Percentiles rank a stretch among this genome's conserved stretches.
Evolutionary conservation across 2,329 filamentous ascomycete genomes (phyloP).

Genomic region (Aspergillus piperis): DNA sequence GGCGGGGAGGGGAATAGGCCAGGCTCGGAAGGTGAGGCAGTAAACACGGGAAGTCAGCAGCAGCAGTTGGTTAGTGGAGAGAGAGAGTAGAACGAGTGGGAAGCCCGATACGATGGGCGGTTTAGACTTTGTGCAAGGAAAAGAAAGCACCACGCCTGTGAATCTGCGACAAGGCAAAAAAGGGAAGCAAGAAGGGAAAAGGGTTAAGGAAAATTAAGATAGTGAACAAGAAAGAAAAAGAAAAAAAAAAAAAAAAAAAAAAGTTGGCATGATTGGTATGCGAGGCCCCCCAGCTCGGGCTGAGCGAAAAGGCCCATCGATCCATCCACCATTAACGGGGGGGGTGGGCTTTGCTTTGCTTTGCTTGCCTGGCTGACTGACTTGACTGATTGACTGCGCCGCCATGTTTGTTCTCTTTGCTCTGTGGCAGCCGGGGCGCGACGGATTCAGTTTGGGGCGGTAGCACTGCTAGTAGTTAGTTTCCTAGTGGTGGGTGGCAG

Average conservation of each 20-base stretch:
- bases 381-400: conserved; percentile 14
- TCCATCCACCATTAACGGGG: neutral
- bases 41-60: conserved; percentile 19
- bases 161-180: conserved; percentile 6
- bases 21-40: conserved; percentile 11
- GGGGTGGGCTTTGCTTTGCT: too few relatives aligned
- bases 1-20: conserved; percentile 17
- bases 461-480: neutral
- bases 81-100: conserved; percentile 1
- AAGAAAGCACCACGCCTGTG: neutral
- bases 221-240: neutral
- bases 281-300: conserved; percentile 4
- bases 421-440: neutral
- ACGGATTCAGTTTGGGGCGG: conserved; percentile 3
- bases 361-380: neutral
- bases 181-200: neutral
- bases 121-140: conserved; percentile 9
- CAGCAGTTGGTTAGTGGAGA: neutral
- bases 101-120: conserved; percentile 9
- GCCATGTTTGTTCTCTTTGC: conserved; percentile 26
- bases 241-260: conserved; percentile 18
- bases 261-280: conserved; percentile 16
- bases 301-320: neutral
- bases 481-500: conserved; percentile 10
- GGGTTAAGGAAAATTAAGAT: conserved; percentile 10